Conservation (phyloP, 345 rosid genomes). For the Rhodamnia argentea region DNA sequence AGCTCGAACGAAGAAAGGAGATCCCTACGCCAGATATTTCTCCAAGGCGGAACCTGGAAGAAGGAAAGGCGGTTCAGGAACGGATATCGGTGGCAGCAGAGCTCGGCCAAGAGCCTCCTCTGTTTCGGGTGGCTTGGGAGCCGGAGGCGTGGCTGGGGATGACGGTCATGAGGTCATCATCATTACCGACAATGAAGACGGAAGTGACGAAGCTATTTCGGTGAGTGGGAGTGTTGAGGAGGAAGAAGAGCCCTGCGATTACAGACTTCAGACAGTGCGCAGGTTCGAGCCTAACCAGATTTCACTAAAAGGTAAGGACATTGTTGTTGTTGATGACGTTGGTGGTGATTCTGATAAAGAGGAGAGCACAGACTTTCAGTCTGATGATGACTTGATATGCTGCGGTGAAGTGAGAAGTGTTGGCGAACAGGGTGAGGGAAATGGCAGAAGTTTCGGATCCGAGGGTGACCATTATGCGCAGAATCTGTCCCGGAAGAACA, state of each 20-base stretch:
- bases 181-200: not conserved
- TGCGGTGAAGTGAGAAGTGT: no score
- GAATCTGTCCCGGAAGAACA: not conserved
- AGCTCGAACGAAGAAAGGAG: not conserved
- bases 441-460: no score
- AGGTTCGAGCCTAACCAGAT: not conserved
- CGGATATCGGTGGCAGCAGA: not conserved
- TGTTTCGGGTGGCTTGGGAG: not conserved
- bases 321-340: no score
- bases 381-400: no score
- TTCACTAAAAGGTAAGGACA: not conserved
- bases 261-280: not conserved
- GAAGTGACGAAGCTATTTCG: not conserved
- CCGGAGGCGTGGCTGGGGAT: no score
- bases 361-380: no score
- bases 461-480: no score
- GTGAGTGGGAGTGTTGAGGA: not conserved
- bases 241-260: not conserved
- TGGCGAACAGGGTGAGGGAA: no score
- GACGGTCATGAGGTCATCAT: not conserved
- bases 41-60: not conserved
- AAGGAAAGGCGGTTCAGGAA: not conserved
- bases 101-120: not conserved
- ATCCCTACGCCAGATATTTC: not conserved
- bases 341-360: no score